These are phyloP conservation scores for Penicillium brevicompactum DNA, from an alignment of 2,329 filamentous ascomycete genomes.

Conservation along the genomic window DNA sequence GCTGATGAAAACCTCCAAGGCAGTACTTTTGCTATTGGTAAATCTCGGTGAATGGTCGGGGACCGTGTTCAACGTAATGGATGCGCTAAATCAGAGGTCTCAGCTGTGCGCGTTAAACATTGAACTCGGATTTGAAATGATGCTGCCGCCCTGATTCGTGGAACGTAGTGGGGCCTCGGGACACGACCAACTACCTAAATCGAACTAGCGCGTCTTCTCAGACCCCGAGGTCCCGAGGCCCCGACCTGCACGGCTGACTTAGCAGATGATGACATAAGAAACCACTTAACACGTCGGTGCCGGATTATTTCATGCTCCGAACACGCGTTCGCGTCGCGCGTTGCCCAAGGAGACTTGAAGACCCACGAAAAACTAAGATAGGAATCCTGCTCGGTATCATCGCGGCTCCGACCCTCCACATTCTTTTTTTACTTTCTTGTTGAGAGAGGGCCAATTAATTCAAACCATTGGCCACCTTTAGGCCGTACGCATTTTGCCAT, in stretches of 20 bases:
- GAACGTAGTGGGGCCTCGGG: neutral
- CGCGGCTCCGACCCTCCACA: conserved; percentile 6
- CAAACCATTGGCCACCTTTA: conserved; percentile 22
- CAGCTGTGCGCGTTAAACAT: neutral
- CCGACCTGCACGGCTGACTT: neutral
- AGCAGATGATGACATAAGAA: conserved; percentile 15
- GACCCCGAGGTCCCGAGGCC: neutral
- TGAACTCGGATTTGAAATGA: neutral
- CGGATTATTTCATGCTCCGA: conserved; percentile 22
- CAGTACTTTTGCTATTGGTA: neutral
- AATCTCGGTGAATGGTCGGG: neutral
- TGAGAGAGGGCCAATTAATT: conserved; percentile 3
- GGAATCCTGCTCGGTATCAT: conserved; percentile 12
- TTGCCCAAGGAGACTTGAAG: conserved; percentile 25
- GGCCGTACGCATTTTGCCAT: conserved; percentile 33
- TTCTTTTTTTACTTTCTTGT: conserved; percentile 11
- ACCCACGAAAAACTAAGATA: conserved; percentile 19
- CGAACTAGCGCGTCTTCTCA: neutral
- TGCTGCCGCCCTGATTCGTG: neutral
- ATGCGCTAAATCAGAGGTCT: neutral
- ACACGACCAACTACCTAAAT: neutral
- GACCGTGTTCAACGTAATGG: neutral
- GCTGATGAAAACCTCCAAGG: neutral
- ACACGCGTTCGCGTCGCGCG: conserved; percentile 28
- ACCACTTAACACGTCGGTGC: conserved; percentile 38